Conservation (phyloP, 2,329 filamentous ascomycete species). For the Stagonosporopsis cucurbitacearum region DNA sequence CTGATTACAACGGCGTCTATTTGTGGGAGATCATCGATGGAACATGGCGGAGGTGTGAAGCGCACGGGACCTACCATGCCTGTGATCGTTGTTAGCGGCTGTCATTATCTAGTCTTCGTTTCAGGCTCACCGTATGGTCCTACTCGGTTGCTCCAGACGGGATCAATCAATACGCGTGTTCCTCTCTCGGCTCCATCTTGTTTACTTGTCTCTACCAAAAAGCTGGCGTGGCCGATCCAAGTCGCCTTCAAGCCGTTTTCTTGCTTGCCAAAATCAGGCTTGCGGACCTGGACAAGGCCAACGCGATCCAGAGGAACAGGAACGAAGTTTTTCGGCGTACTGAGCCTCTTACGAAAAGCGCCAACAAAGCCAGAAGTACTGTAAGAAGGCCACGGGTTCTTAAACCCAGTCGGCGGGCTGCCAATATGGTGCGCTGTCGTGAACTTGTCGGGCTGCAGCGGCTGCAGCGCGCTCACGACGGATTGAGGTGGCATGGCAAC, state of each 20-base stretch:
- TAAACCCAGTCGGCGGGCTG: conserved; percentile 54
- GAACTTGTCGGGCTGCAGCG: conserved; percentile 29
- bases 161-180: conserved; percentile 59
- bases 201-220: conserved; percentile 54
- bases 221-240: conserved; percentile 61
- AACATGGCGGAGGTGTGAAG: conserved; percentile 60
- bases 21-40: conserved; percentile 57
- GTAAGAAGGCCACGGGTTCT: conserved; percentile 59
- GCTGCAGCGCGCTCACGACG: conserved; percentile 23
- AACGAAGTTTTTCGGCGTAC: conserved; percentile 52
- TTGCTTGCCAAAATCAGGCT: conserved; percentile 49
- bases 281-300: conserved; percentile 53
- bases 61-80: conserved; percentile 57
- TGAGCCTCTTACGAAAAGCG: conserved; percentile 48
- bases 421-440: conserved; percentile 52
- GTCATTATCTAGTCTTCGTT: not conserved
- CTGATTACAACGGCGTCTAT: conserved; percentile 61
- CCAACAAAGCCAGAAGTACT: conserved; percentile 31
- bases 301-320: conserved; percentile 52
- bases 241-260: conserved; percentile 52
- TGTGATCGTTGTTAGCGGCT: not conserved
- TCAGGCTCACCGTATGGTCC: conserved; percentile 49
- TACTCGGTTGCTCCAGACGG: conserved; percentile 60
- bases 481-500: conserved; percentile 26
- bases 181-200: conserved; percentile 43